A percentile compares a stretch with the other conserved stretches of the same genome.
Conservation (phyloP, 1,284 basidiomycete genomes). For the Malassezia arunalokei region DNA sequence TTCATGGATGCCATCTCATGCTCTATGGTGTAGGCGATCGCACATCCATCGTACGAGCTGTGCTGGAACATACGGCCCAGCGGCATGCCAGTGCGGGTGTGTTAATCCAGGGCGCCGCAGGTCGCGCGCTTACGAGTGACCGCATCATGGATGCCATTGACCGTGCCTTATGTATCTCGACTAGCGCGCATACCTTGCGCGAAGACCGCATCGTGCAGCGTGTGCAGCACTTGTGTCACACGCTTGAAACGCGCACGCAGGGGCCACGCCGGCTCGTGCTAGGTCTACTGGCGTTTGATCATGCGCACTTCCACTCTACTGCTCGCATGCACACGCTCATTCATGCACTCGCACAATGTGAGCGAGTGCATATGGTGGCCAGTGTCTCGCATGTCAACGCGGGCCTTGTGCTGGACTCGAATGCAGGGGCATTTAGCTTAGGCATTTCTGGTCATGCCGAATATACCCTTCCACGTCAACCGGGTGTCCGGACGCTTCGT, state of each 20-base stretch:
- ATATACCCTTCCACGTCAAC: background rate
- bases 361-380: constrained; percentile 8
- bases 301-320: constrained; percentile 4
- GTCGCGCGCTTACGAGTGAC: constrained; percentile 9
- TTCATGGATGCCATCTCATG: constrained; percentile 9
- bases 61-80: constrained; percentile 1
- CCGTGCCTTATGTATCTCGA: background rate
- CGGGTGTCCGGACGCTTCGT: background rate
- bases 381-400: constrained; percentile 15
- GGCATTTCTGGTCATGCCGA: constrained; percentile 9
- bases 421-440: constrained; percentile 2
- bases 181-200: background rate
- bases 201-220: constrained; percentile 11
- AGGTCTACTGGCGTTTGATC: constrained; percentile 12
- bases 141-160: constrained; percentile 14
- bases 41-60: background rate
- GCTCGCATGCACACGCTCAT: constrained; percentile 14
- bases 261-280: constrained; percentile 8
- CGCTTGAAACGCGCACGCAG: background rate
- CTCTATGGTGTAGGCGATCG: constrained; percentile 15
- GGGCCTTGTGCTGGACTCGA: constrained; percentile 9
- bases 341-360: constrained; percentile 11
- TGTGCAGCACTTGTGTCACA: background rate
- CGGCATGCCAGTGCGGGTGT: constrained; percentile 6
- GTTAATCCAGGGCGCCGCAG: constrained; percentile 14